Evolutionary conservation across 1,284 basidiomycete species (phyloP), one percentile per base, ranked within the genome.

Genomic region (Trametes pubescens): DNA sequence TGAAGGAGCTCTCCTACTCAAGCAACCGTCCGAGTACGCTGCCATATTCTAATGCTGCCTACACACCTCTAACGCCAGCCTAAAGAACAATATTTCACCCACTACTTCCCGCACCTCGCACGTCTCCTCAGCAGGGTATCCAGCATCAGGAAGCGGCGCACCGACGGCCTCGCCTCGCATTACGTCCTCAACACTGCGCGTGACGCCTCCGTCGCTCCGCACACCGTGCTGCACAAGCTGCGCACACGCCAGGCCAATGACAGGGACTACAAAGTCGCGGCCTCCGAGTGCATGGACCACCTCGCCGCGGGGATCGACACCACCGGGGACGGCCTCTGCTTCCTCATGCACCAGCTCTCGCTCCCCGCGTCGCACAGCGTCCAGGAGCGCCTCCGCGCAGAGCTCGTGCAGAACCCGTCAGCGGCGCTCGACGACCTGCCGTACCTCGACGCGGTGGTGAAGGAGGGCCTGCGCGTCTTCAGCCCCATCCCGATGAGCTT

Each of bases 401-500:
- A 73, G 63, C 68, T 73, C 47, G 29, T 34, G 14, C 58, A 55
- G 57, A 59, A 64, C 51, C 32, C 65, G 8, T 44, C 57, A 7
- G 44, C 48, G 32, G 26, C 57, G 26, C 43, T 98, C 67, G 95
- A 98, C 67, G 81, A 93, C 72, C 97, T 98, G 93, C 86, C 90
- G 14, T 98, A 97, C 79, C 86, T 98, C 49, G 88, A 88, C 70
- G 95, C 95, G 6, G 89, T 94, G 57, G 91, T 98, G 69, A 96
- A 96, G 79, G 96, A 98, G 80, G 92, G 91, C 66, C 82, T 98
- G 75, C 87, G 96, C 26, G 78, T 95, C 65, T 92, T 91, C 78
- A 94, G 94, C 53, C 94, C 96, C 16, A 93, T 96, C 57, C 91
- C 91, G 29, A 95, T 96, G 94, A 93, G 94, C 66, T 66, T 84